Percentiles rank a stretch among this genome's conserved stretches.
These are phyloP conservation scores for Melampsora larici-populina DNA, from an alignment of 1,284 basidiomycete genomes.

Conservation along the genomic window DNA sequence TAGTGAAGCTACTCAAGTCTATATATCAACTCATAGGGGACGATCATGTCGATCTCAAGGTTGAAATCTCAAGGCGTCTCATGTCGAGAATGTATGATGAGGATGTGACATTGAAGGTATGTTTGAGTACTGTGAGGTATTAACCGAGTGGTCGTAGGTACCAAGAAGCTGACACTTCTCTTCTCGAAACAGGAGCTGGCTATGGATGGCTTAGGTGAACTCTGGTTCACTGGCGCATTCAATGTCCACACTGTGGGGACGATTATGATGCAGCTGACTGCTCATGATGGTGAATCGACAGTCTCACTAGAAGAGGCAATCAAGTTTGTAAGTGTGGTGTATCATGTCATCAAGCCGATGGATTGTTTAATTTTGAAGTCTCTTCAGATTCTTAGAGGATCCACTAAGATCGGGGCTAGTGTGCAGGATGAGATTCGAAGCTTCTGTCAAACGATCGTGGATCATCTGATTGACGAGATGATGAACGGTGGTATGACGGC, in stretches of 20 bases:
- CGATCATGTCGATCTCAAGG: constrained; percentile 61
- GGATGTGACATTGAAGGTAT: constrained; percentile 78
- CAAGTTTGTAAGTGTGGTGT: constrained; percentile 27
- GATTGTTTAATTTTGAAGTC: neutral
- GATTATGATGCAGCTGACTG: constrained; percentile 30
- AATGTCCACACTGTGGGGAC: constrained; percentile 17
- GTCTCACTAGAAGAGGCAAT: constrained; percentile 37
- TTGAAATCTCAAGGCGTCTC: constrained; percentile 79
- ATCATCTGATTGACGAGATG: constrained; percentile 40
- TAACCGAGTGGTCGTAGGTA: neutral
- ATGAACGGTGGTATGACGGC: constrained; percentile 26
- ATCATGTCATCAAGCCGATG: no score
- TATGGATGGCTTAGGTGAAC: constrained; percentile 76
- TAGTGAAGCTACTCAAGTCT: no score
- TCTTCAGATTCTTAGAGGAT: neutral
- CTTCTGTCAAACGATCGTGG: constrained; percentile 32
- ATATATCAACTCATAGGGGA: constrained; percentile 67
- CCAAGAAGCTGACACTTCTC: no score
- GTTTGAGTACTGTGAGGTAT: constrained; percentile 19
- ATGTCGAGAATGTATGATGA: constrained; percentile 81
- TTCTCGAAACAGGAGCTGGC: constrained; percentile 66
- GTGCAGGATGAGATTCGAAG: no score
- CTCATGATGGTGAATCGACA: constrained; percentile 30
- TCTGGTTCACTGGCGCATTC: constrained; percentile 67
- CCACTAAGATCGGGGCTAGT: no score